Base-by-base conservation (phyloP, 2,329 filamentous ascomycete genomes). In the Fusarium lateritium region DNA sequence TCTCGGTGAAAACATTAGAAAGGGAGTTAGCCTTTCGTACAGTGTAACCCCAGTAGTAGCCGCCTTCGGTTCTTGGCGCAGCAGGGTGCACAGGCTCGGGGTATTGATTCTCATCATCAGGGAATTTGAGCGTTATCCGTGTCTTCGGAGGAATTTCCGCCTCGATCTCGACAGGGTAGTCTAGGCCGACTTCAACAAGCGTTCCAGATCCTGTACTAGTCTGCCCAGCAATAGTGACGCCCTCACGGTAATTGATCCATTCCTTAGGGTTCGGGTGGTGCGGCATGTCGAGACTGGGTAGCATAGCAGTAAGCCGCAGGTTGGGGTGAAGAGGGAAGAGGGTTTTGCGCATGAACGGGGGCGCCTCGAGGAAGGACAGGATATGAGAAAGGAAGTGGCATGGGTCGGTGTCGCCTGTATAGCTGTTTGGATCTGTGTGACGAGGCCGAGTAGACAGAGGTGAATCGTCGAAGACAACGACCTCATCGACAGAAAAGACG, bases 31-130 rank as follows among this genome's bases (percentile, higher is more conserved):
- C 90, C 65, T 85, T 88, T 26, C 94, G 88, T 5, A 94, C 88
- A 10, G 83, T 85, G 78, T 92, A 97, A 45, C 94, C 94, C 93
- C 94, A 97, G 80, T 94, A 97, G 79, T 94, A 96, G 0, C 94
- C 94, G 2, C 84, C 88, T 67, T 94, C 89, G 53, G 91, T 91
- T 59, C 93, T 86, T 2, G 94, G 94, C 5, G 85, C 81, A 26
- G 86, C 83, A 0, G 93, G 92, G 36, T 90, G 84, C 4, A 95
- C 90, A 17, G 90, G 87, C 55, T 89, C 85, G 2, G 87, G 67
- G 63, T 76, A 77, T 49, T 80, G 75, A 19, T 82, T 79, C 56
- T 83, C 78, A 56, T 85, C 78, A 17, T 84, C 78, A 17, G 86
- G 81, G 70, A 94, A 88, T 61, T 87, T 88, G 21, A 97, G 81